phyloP scores from a whole-genome alignment of 139 green algal genomes.

The Chlorella vulgaris region DNA sequence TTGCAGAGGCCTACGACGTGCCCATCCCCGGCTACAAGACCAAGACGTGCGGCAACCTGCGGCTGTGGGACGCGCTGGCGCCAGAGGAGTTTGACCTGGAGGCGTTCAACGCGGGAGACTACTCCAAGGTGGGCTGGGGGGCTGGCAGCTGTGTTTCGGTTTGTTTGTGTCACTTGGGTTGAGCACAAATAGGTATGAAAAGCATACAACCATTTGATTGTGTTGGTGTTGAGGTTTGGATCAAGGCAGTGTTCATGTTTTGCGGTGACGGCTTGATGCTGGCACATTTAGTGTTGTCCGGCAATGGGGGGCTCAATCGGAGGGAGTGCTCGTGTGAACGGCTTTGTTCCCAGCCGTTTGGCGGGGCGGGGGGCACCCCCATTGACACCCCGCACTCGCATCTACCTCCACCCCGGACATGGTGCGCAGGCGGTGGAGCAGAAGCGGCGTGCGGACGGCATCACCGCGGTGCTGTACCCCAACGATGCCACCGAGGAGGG shows the following conservation, averaged over 20 bases:
- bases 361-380: too few relatives aligned
- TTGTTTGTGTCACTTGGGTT: too few relatives aligned
- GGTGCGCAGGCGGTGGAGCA: constrained; percentile 76
- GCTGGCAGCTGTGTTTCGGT: too few relatives aligned
- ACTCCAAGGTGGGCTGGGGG: constrained; percentile 52
- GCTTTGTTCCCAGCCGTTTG: too few relatives aligned
- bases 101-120: constrained; percentile 82
- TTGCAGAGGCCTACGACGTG: constrained; percentile 91
- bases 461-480: constrained; percentile 97
- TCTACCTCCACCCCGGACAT: background rate
- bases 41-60: constrained; percentile 84
- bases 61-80: constrained; percentile 94
- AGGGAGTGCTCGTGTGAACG: too few relatives aligned
- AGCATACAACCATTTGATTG: too few relatives aligned
- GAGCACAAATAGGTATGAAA: too few relatives aligned
- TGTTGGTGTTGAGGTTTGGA: too few relatives aligned
- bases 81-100: constrained; percentile 94
- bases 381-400: background rate
- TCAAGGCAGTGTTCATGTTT: too few relatives aligned
- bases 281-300: too few relatives aligned
- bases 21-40: constrained; percentile 85
- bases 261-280: too few relatives aligned
- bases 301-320: too few relatives aligned
- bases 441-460: constrained; percentile 87
- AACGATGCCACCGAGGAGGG: constrained; percentile 96